A percentile compares a stretch with the other conserved stretches of the same genome.
These are phyloP conservation scores for Rosa multiflora DNA, from an alignment of 306 rosid species.

Conservation along the genomic window DNA sequence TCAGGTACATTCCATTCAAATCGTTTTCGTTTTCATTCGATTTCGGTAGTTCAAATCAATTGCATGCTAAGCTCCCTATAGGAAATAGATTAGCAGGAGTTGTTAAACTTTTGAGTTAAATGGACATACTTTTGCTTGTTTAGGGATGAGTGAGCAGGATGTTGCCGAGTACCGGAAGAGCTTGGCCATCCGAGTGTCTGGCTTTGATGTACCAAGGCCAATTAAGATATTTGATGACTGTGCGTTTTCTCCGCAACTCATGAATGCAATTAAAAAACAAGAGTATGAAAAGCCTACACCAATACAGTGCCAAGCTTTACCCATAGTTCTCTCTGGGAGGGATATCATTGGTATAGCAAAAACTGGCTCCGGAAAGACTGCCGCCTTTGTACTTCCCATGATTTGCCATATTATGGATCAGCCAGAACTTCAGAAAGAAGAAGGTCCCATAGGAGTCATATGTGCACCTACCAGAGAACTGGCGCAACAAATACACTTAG, in stretches of 20 bases:
- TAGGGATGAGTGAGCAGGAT: conserved; percentile 91
- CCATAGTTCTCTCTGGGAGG: conserved; percentile 83
- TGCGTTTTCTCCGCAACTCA: conserved; percentile 73
- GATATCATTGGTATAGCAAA: conserved; percentile 95
- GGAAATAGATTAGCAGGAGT: neutral
- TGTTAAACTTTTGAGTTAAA: neutral
- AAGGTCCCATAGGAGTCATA: conserved; percentile 97
- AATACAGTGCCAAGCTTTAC: conserved; percentile 91
- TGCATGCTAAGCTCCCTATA: neutral
- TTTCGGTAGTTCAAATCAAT: neutral
- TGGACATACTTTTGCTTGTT: conserved; percentile 7
- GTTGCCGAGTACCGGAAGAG: conserved; percentile 70
- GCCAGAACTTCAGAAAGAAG: conserved; percentile 95
- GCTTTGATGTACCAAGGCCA: conserved; percentile 91
- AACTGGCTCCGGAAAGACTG: conserved; percentile 99
- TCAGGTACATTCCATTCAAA: conserved; percentile 47
- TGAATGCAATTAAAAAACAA: conserved; percentile 87
- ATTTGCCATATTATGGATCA: conserved; percentile 96
- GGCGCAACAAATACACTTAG: conserved; percentile 90
- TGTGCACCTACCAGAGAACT: conserved; percentile 98
- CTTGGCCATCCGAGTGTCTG: conserved; percentile 88
- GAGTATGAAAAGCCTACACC: conserved; percentile 89
- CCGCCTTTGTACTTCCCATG: conserved; percentile 98
- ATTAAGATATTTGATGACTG: conserved; percentile 79
- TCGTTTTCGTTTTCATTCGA: neutral